Evolutionary conservation across 2,329 filamentous ascomycete genomes (phyloP).

Genomic region (Colletotrichum graminicola): DNA sequence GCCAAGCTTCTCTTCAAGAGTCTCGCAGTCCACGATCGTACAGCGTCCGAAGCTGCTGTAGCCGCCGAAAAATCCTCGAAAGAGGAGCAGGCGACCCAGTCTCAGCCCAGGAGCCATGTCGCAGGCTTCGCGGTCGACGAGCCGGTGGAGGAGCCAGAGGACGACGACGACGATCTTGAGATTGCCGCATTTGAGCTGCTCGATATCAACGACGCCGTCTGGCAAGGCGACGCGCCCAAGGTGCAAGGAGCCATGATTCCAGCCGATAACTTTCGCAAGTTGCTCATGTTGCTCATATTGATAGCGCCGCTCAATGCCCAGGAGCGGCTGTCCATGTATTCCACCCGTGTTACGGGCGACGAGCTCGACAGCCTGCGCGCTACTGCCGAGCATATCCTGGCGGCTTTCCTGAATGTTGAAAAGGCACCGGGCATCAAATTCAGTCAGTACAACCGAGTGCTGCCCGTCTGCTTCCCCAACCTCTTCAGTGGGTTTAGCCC

Average conservation of each 20-base stretch:
- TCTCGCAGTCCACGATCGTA: slow-evolving; percentile 77
- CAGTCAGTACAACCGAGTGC: slow-evolving; percentile 69
- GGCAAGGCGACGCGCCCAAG: slow-evolving; percentile 61
- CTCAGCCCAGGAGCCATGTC: slow-evolving; percentile 39
- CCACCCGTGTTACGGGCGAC: slow-evolving; percentile 65
- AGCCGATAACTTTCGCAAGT: slow-evolving; percentile 77
- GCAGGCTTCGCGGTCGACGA: slow-evolving; percentile 62
- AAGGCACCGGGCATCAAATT: slow-evolving; percentile 73
- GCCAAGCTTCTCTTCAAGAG: slow-evolving; percentile 77
- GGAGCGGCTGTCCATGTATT: slow-evolving; percentile 73
- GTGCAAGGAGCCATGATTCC: slow-evolving; percentile 78
- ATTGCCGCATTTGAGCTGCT: slow-evolving; percentile 77
- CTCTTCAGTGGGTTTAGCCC: slow-evolving; percentile 76
- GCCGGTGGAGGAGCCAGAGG: slow-evolving; percentile 59
- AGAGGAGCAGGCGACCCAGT: slow-evolving; percentile 37
- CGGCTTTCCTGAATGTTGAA: slow-evolving; percentile 75
- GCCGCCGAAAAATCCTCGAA: slow-evolving; percentile 23
- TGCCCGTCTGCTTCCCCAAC: slow-evolving; percentile 72
- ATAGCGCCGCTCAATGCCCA: slow-evolving; percentile 74
- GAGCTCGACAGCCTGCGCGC: slow-evolving; percentile 70
- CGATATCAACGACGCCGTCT: slow-evolving; percentile 72
- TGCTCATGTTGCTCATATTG: slow-evolving; percentile 78
- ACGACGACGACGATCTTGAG: slow-evolving; percentile 73
- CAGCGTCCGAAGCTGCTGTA: slow-evolving; percentile 53
- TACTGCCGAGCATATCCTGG: slow-evolving; percentile 74